Evolutionary conservation across 1,284 basidiomycete genomes (phyloP), one percentile per base, ranked within the genome.

Genomic region (Ganoderma lingzhi): DNA sequence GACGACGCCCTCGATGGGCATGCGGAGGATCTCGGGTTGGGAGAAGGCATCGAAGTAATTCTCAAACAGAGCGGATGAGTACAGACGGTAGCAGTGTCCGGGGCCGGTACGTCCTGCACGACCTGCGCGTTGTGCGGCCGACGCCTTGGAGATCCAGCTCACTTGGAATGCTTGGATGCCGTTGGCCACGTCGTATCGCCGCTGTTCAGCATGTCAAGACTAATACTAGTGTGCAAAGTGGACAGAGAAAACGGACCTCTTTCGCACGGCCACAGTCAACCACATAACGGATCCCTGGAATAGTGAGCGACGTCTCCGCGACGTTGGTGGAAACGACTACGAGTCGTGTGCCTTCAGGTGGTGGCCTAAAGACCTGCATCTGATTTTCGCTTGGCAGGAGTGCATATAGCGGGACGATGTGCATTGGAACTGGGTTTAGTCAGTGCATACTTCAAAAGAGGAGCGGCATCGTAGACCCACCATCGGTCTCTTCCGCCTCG

Each of bases 1-100:
- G 14, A 99, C 96, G 32, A 99, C 91, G 0, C 97, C 97, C 76
- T 99, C 98, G 76, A 99, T 97, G 0, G 98, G 97, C 84, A 96
- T 97, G 37, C 97, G 92, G 58, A 97, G 86, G 71, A 99, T 98
- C 80, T 99, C 98, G 2, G 98, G 97, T 70, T 90, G 84, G 0
- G 95, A 88, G 80, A 98, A 98, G 69, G 90, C 83, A 37, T 93
- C 90, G 78, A 99, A 98, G 81, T 97, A 91, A 76, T 97, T 91
- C 79, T 99, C 98, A 79, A 88, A 99, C 10, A 99, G 83, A 0
- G 91, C 89, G 70, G 88, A 88, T 12, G 86, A 89, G 79, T 93
- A 94, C 2, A 93, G 85, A 14, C 92, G 86, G 79, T 94, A 94
- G 79, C 92, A 93, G 78, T 94, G 92, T 17, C 92, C 92, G 0